Evolutionary conservation across 306 rosid genomes (phyloP).

Genomic region (Luffa acutangula): DNA sequence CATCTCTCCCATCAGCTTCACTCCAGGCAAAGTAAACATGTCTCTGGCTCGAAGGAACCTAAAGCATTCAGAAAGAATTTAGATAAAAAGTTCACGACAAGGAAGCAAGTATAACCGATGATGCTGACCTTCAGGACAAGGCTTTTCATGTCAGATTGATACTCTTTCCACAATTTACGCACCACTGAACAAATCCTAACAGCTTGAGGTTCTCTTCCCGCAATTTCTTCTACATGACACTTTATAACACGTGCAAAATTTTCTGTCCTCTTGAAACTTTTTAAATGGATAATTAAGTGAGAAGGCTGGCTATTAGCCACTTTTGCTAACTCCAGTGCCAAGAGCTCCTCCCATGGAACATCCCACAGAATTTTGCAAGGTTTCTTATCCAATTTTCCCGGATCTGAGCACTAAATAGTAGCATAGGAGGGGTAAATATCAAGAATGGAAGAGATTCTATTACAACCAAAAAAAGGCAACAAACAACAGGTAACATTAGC

Average conservation of each 20-base stretch:
- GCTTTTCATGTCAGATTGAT: conserved; percentile 62
- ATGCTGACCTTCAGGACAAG: conserved; percentile 51
- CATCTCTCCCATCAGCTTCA: conserved; percentile 63
- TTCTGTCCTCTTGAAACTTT: conserved; percentile 71
- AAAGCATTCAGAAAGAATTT: conserved; percentile 20
- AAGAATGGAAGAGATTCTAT: conserved; percentile 14
- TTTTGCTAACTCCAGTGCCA: conserved; percentile 87
- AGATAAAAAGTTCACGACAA: conserved; percentile 13
- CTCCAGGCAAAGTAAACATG: conserved; percentile 72
- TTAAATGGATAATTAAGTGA: conserved; percentile 84
- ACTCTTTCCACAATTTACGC: conserved; percentile 62
- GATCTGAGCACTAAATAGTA: conserved; percentile 62
- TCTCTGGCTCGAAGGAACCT: conserved; percentile 99
- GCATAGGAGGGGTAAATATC: conserved; percentile 18
- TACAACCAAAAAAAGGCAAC: background rate
- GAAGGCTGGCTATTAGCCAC: conserved; percentile 69
- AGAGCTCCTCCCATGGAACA: conserved; percentile 86
- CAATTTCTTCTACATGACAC: conserved; percentile 46
- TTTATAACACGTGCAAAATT: conserved; percentile 65
- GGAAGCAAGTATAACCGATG: conserved; percentile 13
- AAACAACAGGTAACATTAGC: conserved; percentile 14
- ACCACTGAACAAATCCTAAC: conserved; percentile 61
- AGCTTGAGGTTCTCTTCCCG: conserved; percentile 70
- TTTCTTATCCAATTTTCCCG: conserved; percentile 77
- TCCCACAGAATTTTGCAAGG: conserved; percentile 95